Percentiles rank a stretch among this genome's conserved stretches.
Conservation (phyloP, 2,329 filamentous ascomycete genomes). For the Calycina herbarum region DNA sequence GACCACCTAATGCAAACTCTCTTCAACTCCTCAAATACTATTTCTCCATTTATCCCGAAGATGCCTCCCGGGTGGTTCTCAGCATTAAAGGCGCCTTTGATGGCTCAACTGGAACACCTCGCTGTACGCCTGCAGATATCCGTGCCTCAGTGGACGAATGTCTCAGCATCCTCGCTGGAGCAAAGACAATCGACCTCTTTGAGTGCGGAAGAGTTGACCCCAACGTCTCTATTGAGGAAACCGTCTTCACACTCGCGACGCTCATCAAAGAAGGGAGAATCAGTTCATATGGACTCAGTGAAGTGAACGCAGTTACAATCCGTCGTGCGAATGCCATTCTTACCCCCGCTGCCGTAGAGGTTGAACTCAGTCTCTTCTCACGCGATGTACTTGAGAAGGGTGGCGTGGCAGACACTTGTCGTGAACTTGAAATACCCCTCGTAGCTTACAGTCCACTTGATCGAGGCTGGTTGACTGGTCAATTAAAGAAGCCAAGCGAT, state of each 20-base stretch:
- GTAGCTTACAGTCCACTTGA: conserved; percentile 65
- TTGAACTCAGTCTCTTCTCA: conserved; percentile 45
- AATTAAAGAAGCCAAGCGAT: conserved; percentile 51
- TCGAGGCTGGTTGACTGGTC: conserved; percentile 55
- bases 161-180: conserved; percentile 46
- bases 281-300: conserved; percentile 43
- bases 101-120: conserved; percentile 38
- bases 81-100: conserved; percentile 59
- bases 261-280: conserved; percentile 45
- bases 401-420: conserved; percentile 48
- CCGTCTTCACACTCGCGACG: conserved; percentile 29
- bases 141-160: conserved; percentile 57
- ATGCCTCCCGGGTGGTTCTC: conserved; percentile 60
- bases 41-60: conserved; percentile 62
- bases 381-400: conserved; percentile 39
- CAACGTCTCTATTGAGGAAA: conserved; percentile 42
- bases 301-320: conserved; percentile 44
- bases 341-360: conserved; percentile 45
- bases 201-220: conserved; percentile 50
- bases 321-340: conserved; percentile 40
- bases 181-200: conserved; percentile 54
- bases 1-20: conserved; percentile 56
- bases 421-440: conserved; percentile 61
- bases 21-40: conserved; percentile 61
- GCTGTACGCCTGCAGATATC: conserved; percentile 53